A percentile compares a stretch with the other conserved stretches of the same genome.
Conservation (phyloP, 352 stramenopile genomes). For the Globisporangium spiculum region DNA sequence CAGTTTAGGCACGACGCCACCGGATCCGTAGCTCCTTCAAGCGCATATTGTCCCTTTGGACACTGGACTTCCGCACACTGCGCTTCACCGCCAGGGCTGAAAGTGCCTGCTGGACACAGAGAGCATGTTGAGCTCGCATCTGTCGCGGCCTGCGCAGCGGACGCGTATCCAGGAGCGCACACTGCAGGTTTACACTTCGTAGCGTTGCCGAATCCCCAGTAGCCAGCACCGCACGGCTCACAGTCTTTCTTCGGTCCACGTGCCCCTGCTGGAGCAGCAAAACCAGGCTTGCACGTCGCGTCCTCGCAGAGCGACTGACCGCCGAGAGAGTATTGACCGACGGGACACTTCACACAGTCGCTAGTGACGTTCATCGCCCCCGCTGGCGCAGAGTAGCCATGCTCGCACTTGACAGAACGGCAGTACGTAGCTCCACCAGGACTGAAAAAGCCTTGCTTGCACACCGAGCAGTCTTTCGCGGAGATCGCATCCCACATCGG, state of each 20-base stretch:
- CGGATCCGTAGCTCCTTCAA: conserved; percentile 27
- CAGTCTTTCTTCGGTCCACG: conserved; percentile 37
- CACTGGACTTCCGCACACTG: conserved; percentile 39
- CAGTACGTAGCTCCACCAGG: conserved; percentile 26
- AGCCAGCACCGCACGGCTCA: conserved; percentile 31
- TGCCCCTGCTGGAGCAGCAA: conserved; percentile 23
- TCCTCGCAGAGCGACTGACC: conserved; percentile 27
- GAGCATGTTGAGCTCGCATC: conserved; percentile 31
- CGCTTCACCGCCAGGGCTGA: conserved; percentile 25
- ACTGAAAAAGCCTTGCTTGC: conserved; percentile 37
- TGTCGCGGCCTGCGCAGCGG: conserved; percentile 18
- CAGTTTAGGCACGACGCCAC: conserved; percentile 29
- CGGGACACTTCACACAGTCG: conserved; percentile 28
- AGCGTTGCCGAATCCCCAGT: conserved; percentile 31
- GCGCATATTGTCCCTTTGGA: conserved; percentile 22
- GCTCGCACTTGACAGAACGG: conserved; percentile 27
- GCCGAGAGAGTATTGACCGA: conserved; percentile 35
- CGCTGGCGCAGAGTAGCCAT: conserved; percentile 24
- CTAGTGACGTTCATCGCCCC: conserved; percentile 21
- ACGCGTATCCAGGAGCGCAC: conserved; percentile 32
- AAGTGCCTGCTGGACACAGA: conserved; percentile 30
- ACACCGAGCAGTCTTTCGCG: conserved; percentile 29
- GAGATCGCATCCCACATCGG: conserved; percentile 18
- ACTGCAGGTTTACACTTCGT: conserved; percentile 22
- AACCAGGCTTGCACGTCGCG: conserved; percentile 34